Evolutionary conservation across 106 monocot species (phyloP).

Genomic region (Allium sativum): DNA sequence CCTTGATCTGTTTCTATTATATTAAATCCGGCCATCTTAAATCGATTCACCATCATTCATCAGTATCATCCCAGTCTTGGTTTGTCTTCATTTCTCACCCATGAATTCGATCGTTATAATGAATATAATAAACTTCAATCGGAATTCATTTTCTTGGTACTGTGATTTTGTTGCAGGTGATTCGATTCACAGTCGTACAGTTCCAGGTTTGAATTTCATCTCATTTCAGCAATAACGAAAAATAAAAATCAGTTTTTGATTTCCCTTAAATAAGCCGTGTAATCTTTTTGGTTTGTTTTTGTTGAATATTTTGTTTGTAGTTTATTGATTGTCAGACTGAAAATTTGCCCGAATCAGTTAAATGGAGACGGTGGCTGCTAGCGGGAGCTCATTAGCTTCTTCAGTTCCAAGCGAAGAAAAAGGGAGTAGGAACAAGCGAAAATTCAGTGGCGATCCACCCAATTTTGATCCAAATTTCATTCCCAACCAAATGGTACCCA

Average conservation of each 20-base stretch:
- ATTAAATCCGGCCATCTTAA: too few relatives aligned
- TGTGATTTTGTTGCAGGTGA: too few relatives aligned
- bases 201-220: too few relatives aligned
- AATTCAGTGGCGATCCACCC: slow-evolving; percentile 61
- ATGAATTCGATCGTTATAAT: too few relatives aligned
- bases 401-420: slow-evolving; percentile 48
- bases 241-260: not conserved
- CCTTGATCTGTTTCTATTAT: too few relatives aligned
- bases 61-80: too few relatives aligned
- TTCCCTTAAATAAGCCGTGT: not conserved
- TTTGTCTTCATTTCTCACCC: too few relatives aligned
- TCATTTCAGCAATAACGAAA: too few relatives aligned
- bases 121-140: too few relatives aligned
- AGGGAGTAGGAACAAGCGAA: slow-evolving; percentile 73
- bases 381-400: slow-evolving; percentile 21
- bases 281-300: not conserved
- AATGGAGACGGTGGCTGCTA: slow-evolving; percentile 47
- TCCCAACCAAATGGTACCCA: slow-evolving; percentile 8
- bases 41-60: too few relatives aligned
- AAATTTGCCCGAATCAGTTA: not conserved
- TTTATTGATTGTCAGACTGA: not conserved
- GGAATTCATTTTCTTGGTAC: too few relatives aligned
- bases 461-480: slow-evolving; percentile 22
- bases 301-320: not conserved
- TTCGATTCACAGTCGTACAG: too few relatives aligned